Evolutionary conservation across 1,139 yeast genomes (phyloP).

Genomic region (Yamadazyma mexicana): DNA sequence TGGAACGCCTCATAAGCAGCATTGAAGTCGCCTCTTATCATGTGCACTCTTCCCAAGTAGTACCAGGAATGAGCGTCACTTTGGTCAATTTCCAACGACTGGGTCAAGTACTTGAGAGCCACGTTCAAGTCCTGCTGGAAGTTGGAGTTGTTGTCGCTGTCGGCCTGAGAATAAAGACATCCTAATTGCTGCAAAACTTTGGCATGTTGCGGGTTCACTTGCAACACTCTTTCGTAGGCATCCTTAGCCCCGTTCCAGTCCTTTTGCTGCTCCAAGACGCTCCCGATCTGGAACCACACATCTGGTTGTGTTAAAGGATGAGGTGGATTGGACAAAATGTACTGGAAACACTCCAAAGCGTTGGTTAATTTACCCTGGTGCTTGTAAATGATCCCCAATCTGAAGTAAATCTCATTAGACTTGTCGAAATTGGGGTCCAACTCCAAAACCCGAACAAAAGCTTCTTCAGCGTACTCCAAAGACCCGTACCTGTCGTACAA

Average conservation of each 20-base stretch:
- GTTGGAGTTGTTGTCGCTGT: slow-evolving; percentile 25
- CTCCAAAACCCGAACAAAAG: slow-evolving; percentile 92
- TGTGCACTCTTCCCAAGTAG: slow-evolving; percentile 91
- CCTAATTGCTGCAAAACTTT: slow-evolving; percentile 95
- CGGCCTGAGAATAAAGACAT: slow-evolving; percentile 88
- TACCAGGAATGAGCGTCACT: slow-evolving; percentile 97
- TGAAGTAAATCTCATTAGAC: slow-evolving; percentile 92
- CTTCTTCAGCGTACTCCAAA: slow-evolving; percentile 95
- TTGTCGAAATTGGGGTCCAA: slow-evolving; percentile 95
- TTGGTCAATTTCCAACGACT: slow-evolving; percentile 85
- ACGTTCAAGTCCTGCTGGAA: slow-evolving; percentile 73
- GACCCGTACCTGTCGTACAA: slow-evolving; percentile 95
- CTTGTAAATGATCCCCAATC: slow-evolving; percentile 95
- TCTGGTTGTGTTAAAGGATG: slow-evolving; percentile 95
- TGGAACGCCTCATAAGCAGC: slow-evolving; percentile 98
- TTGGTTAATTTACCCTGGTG: slow-evolving; percentile 86
- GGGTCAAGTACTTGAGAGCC: slow-evolving; percentile 79
- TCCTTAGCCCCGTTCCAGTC: slow-evolving; percentile 91
- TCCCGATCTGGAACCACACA: slow-evolving; percentile 98
- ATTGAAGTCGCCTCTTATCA: slow-evolving; percentile 92
- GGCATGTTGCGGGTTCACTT: slow-evolving; percentile 90
- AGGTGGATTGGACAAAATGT: slow-evolving; percentile 88
- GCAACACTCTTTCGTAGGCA: slow-evolving; percentile 89
- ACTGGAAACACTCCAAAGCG: slow-evolving; percentile 91
- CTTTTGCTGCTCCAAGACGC: slow-evolving; percentile 90